Evolutionary conservation across 179 eudicot genomes (phyloP), one percentile per base, ranked within the genome.

Genomic region (Beta corolliflora): DNA sequence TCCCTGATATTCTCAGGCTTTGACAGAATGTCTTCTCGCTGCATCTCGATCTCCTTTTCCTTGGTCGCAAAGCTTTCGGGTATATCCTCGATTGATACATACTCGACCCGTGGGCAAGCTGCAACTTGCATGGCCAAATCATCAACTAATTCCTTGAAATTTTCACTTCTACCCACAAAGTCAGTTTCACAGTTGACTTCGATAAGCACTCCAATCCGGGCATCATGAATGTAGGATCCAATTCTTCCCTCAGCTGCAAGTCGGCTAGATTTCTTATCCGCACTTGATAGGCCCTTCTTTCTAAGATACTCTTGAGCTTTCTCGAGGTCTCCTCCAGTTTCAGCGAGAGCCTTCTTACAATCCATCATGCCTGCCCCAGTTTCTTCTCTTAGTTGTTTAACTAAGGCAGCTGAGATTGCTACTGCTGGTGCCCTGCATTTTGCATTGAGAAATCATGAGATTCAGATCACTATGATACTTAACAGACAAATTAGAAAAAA

Each of bases 281-380:
- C 98, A 7, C 92, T 61, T 31, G 97, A 88, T 50, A 96, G 92
- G 13, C 99, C 99, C 83, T 96, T 96, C 88, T 94, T 96, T 53
- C 97, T 82, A 3, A 96, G 98, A 84, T 92, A 94, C 76, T 92
- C 98, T 78, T 94, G 97, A 65, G 99, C 98, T 78, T 94, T 91
- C 79, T 88, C 92, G 7, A 96, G 87, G 86, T 94, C 92, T 14
- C 97, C 99, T 77, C 90, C 98, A 0, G 98, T 92, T 85, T 94
- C 98, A 14, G 97, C 75, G 10, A 94, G 93, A 29, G 98, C 98
- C 87, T 91, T 96, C 85, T 94, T 96, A 90, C 98, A 96, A 80
- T 93, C 99, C 99, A 96, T 96, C 99, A 96, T 96, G 63, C 99
- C 99, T 7, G 98, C 98, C 77, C 99, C 98, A 0, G 92, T 91